Evolutionary conservation across 2,329 filamentous ascomycete genomes (phyloP).

Genomic region (Sporothrix inflata): DNA sequence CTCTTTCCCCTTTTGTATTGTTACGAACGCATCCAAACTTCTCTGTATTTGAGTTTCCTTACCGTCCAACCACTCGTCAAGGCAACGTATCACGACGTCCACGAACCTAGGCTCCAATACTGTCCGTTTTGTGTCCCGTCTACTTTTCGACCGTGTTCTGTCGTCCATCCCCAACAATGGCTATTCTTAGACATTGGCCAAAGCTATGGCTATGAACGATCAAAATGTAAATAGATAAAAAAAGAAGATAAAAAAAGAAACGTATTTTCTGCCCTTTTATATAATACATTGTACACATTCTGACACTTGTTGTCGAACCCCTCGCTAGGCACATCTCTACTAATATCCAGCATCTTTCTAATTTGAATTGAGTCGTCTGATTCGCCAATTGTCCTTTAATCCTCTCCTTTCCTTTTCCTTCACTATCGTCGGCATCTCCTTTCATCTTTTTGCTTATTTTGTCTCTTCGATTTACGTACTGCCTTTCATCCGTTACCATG

Average conservation of each 20-base stretch:
- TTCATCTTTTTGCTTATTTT: not conserved
- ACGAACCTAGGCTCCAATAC: not conserved
- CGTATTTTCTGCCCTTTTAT: not conserved
- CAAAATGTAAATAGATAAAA: too few relatives aligned
- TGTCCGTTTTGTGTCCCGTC: too few relatives aligned
- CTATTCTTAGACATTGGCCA: slow-evolving; percentile 5
- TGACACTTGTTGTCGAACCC: too few relatives aligned
- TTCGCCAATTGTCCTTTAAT: not conserved
- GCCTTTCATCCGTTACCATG: not conserved
- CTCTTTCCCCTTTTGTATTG: slow-evolving; percentile 1
- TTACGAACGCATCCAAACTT: too few relatives aligned
- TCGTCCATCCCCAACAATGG: not conserved
- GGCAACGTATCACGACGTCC: not conserved
- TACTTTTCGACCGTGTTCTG: not conserved
- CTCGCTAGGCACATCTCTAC: too few relatives aligned
- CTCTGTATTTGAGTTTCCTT: too few relatives aligned
- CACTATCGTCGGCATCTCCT: not conserved
- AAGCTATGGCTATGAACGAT: too few relatives aligned
- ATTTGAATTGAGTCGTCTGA: not conserved
- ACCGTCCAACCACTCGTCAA: not conserved
- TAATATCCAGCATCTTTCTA: too few relatives aligned
- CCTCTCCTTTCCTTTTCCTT: not conserved
- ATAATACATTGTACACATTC: not conserved
- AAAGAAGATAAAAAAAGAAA: too few relatives aligned
- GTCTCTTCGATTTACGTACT: not conserved